Evolutionary conservation across 148 eudicot genomes (phyloP).

Genomic region (Tetragonia tetragonoides): DNA sequence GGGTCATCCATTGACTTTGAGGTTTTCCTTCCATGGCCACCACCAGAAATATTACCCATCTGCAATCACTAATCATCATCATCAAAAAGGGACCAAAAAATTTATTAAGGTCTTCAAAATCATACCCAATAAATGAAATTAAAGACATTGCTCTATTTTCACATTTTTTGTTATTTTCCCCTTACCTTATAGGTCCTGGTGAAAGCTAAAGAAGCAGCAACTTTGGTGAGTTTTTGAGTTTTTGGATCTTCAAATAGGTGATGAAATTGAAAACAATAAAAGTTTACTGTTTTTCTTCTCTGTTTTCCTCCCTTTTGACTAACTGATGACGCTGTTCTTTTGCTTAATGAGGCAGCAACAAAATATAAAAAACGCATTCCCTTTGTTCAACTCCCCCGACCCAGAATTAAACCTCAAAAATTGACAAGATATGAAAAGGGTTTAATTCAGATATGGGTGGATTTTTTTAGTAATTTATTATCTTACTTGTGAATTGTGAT

Average conservation of each 20-base stretch:
- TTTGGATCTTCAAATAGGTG: constrained; percentile 18
- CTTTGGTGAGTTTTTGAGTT: background rate
- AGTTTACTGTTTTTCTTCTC: background rate
- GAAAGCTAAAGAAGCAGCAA: background rate
- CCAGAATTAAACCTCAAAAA: background rate
- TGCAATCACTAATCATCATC: constrained; percentile 24
- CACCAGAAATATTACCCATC: constrained; percentile 52
- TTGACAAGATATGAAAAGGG: background rate
- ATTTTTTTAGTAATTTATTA: background rate
- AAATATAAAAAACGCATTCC: constrained; percentile 18
- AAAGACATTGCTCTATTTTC: background rate
- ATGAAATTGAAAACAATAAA: background rate
- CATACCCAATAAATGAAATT: constrained; percentile 14
- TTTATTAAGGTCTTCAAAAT: constrained; percentile 11
- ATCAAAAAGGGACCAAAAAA: background rate
- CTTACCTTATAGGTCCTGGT: constrained; percentile 20
- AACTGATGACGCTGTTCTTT: constrained; percentile 17
- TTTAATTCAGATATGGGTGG: background rate
- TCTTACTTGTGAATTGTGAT: background rate
- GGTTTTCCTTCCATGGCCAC: constrained; percentile 22
- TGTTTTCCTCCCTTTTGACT: constrained; percentile 18
- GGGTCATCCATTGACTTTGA: constrained; percentile 35
- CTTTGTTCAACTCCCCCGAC: background rate
- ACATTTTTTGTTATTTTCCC: no score
- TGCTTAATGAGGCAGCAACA: constrained; percentile 17